Evolutionary conservation across 2,329 filamentous ascomycete genomes (phyloP), one percentile per base, ranked within the genome.

Genomic region (Trichoderma sp.): DNA sequence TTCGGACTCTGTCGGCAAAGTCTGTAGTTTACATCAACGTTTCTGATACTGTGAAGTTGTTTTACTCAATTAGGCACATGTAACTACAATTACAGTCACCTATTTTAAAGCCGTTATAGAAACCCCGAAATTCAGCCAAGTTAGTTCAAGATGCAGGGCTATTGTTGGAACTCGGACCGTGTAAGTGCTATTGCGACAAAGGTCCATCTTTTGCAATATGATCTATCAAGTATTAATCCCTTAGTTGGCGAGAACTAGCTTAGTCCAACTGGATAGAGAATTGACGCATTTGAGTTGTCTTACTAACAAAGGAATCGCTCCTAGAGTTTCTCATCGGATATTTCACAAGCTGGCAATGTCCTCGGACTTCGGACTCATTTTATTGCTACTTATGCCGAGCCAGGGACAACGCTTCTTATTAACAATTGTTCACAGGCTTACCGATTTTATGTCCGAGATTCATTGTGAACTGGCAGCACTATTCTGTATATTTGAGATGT

Each of bases 361-460:
- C n/a, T 24, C 32, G 59, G 8, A 4, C 11, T 34, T 34, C 32
- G 32, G 24, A 37, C 24, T 30, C 11, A n/a, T 18, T 8, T n/a
- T 5, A 26, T 10, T 55, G 2, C 10, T 5, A 32, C 18, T 28
- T 8, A 7, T 55, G 24, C 34, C 16, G 39, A 34, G n/a, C 3
- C 10, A 24, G 10, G n/a, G 4, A 14, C 24, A 28, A 32, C 16
- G 26, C 28, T 30, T 28, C 16, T 30, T 6, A 43, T 16, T 5
- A 18, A 7, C 13, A 21, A 7, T 37, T 55, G 11, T 28, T 24
- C 18, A 14, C 26, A 14, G 2, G 7, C 32, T 14, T 43, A 3
- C 63, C 63, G 63, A 66, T 32, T 49, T 56, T 46, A 49, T 66
- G 28, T 30, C 63, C 63, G 63, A 58, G n/a, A 49, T 39, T 46